Evolutionary conservation across 192 early-diverging fungal species (phyloP).

Genomic region (Borealophlyctis nickersoniae): DNA sequence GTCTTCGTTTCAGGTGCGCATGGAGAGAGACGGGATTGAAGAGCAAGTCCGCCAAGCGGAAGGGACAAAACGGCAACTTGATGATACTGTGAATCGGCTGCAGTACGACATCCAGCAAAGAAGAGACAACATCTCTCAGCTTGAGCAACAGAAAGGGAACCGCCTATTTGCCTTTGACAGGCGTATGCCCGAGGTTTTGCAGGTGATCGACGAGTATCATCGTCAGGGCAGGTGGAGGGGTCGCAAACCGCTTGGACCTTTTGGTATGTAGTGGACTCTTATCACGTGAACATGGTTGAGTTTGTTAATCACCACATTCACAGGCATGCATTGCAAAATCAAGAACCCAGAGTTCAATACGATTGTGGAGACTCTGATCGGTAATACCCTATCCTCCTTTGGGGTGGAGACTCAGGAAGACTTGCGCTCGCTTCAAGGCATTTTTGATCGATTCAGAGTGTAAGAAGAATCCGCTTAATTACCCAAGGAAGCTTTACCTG

Average conservation of each 20-base stretch:
- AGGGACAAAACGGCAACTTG: slow-evolving; percentile 27
- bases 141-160: slow-evolving; percentile 63
- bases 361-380: slow-evolving; percentile 36
- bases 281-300: not conserved
- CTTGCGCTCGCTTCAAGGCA: slow-evolving; percentile 23
- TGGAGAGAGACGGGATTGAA: slow-evolving; percentile 29
- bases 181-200: slow-evolving; percentile 73
- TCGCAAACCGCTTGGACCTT: slow-evolving; percentile 53
- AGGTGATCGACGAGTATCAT: slow-evolving; percentile 68
- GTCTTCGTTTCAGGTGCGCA: slow-evolving; percentile 15
- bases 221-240: slow-evolving; percentile 68
- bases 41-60: slow-evolving; percentile 8
- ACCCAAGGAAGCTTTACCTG: slow-evolving; percentile 8
- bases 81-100: slow-evolving; percentile 22
- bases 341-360: slow-evolving; percentile 12
- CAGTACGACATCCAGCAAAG: slow-evolving; percentile 7
- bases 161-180: slow-evolving; percentile 71
- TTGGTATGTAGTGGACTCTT: slow-evolving; percentile 59
- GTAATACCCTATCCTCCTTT: slow-evolving; percentile 29
- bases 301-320: not conserved
- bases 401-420: slow-evolving; percentile 37
- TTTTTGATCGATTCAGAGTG: slow-evolving; percentile 8
- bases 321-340: slow-evolving; percentile 21
- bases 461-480: not conserved
- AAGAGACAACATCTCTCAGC: slow-evolving; percentile 41